Conservation (phyloP, 2,329 filamentous ascomycete genomes). For the Cladosporium halotolerans region DNA sequence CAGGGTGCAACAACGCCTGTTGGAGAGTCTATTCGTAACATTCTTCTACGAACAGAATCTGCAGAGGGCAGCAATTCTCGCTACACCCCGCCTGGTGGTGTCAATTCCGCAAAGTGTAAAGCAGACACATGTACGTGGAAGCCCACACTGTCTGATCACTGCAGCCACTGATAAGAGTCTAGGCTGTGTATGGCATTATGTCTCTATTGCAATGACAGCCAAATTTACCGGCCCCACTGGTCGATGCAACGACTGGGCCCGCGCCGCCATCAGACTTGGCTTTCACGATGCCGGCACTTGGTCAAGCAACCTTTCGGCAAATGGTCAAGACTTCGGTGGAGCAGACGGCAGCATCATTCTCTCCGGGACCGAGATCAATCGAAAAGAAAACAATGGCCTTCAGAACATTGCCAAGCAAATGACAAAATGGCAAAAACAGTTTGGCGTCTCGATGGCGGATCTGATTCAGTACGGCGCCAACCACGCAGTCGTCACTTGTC, state of each 20-base stretch:
- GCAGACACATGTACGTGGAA: conserved; percentile 32
- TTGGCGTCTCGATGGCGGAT: conserved; percentile 33
- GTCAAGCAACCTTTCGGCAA: conserved; percentile 30
- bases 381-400: conserved; percentile 31
- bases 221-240: conserved; percentile 13
- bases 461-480: conserved; percentile 35
- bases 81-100: conserved; percentile 14
- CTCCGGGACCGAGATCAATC: conserved; percentile 34
- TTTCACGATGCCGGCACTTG: conserved; percentile 45
- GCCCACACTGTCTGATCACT: too few relatives aligned
- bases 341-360: conserved; percentile 44
- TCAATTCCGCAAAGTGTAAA: conserved; percentile 14
- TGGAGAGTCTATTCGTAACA: conserved; percentile 16
- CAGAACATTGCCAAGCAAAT: conserved; percentile 15
- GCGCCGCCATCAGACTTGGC: conserved; percentile 41
- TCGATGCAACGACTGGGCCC: conserved; percentile 37
- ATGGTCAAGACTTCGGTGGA: conserved; percentile 33
- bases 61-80: conserved; percentile 12
- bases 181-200: conserved; percentile 37
- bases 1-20: conserved; percentile 17
- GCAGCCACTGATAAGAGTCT: too few relatives aligned
- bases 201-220: conserved; percentile 33
- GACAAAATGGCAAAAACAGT: conserved; percentile 19
- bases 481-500: conserved; percentile 34
- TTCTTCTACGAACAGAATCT: conserved; percentile 16